These are phyloP conservation scores for Rhododendron vialii DNA, from an alignment of 148 eudicot species.

Conservation along the genomic window DNA sequence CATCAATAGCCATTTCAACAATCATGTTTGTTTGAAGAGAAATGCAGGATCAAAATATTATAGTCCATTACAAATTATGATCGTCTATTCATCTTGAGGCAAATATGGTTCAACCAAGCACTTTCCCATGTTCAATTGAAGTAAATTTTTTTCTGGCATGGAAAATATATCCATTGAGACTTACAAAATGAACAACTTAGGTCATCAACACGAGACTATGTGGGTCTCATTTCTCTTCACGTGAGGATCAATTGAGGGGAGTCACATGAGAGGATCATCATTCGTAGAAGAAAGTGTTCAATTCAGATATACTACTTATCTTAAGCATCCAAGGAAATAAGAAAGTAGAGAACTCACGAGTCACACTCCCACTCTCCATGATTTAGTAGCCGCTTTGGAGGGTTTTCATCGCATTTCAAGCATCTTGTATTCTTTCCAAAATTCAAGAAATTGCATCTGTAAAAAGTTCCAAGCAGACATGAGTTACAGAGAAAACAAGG, in stretches of 20 bases:
- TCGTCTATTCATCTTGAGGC: background rate
- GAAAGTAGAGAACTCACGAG: conserved; percentile 41
- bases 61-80: background rate
- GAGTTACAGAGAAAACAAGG: conserved; percentile 4
- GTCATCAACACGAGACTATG: background rate
- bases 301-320: background rate
- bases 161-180: background rate
- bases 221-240: background rate
- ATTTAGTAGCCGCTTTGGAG: conserved; percentile 48
- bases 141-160: background rate
- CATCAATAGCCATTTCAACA: background rate
- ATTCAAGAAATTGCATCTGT: conserved; percentile 56
- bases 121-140: background rate
- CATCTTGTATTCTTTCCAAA: conserved; percentile 55
- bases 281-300: background rate
- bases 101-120: background rate
- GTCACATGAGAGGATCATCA: background rate
- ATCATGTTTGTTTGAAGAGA: background rate
- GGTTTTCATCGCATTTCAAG: conserved; percentile 46
- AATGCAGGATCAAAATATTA: background rate
- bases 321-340: background rate
- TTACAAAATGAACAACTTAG: background rate
- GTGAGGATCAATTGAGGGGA: background rate
- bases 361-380: conserved; percentile 75
- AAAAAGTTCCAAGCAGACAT: background rate